Conservation (phyloP, 768 basidiomycete genomes). For the Porpolomopsis calyptriformis region DNA sequence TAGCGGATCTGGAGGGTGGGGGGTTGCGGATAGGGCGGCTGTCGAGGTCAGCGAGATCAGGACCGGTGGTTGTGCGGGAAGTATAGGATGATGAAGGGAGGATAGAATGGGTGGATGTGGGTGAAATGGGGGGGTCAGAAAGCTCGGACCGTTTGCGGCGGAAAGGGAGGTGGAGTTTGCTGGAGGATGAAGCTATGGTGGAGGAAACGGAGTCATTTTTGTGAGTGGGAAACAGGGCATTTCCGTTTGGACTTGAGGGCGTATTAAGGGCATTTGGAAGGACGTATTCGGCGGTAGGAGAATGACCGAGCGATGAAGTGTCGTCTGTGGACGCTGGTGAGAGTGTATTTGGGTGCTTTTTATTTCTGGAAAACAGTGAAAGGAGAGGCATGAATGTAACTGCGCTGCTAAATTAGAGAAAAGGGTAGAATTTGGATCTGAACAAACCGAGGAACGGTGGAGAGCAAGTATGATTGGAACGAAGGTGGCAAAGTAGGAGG, state of each 20-base stretch:
- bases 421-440: too few relatives aligned
- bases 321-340: neutral
- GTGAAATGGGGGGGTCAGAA: neutral
- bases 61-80: neutral
- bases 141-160: constrained; percentile 19
- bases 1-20: constrained; percentile 52
- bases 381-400: neutral
- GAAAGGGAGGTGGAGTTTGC: constrained; percentile 31
- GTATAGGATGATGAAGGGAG: neutral
- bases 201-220: constrained; percentile 1
- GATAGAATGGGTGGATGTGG: neutral
- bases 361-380: neutral
- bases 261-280: neutral
- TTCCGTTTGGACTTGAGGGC: neutral
- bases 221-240: neutral
- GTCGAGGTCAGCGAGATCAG: neutral
- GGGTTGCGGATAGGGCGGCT: constrained; percentile 26
- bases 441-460: too few relatives aligned
- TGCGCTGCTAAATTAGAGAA: too few relatives aligned
- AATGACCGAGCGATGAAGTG: neutral
- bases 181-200: constrained; percentile 14
- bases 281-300: neutral
- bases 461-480: too few relatives aligned
- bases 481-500: too few relatives aligned
- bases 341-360: neutral